Evolutionary conservation across 768 basidiomycete species (phyloP).

Genomic region (Trametes cinnabarina): DNA sequence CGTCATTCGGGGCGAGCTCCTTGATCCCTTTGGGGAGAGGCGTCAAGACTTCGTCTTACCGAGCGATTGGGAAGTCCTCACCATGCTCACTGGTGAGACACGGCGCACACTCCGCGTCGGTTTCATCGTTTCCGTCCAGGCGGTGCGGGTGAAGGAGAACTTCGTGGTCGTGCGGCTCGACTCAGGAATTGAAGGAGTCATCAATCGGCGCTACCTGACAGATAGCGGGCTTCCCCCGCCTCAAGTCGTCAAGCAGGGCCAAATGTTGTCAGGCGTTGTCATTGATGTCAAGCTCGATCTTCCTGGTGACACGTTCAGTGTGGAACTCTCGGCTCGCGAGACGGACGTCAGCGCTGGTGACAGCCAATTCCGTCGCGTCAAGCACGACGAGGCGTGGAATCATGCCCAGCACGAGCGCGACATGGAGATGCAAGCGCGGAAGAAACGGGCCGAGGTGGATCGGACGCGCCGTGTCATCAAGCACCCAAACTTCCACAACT

Average conservation of each 20-base stretch:
- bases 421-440: constrained; percentile 68
- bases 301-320: constrained; percentile 57
- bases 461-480: constrained; percentile 85
- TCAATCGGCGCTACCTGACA: constrained; percentile 57
- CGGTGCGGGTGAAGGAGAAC: constrained; percentile 52
- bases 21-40: constrained; percentile 75
- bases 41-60: constrained; percentile 65
- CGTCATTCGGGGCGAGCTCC: constrained; percentile 82
- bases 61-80: constrained; percentile 76
- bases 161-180: constrained; percentile 76
- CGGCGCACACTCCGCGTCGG: constrained; percentile 70
- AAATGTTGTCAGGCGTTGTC: constrained; percentile 77
- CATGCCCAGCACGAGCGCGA: constrained; percentile 62
- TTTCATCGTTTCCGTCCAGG: constrained; percentile 75
- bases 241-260: constrained; percentile 68
- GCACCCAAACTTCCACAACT: constrained; percentile 97
- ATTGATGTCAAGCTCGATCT: constrained; percentile 66
- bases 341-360: constrained; percentile 64
- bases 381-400: constrained; percentile 65
- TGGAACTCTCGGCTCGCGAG: constrained; percentile 73
- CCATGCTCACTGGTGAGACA: constrained; percentile 96
- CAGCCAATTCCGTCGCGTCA: constrained; percentile 55
- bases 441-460: constrained; percentile 82
- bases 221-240: constrained; percentile 30
- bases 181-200: constrained; percentile 86